Percentiles rank a stretch among this genome's conserved stretches.
Conservation (phyloP, 176 grass and related monocot species). For the Aegilops longissima region DNA sequence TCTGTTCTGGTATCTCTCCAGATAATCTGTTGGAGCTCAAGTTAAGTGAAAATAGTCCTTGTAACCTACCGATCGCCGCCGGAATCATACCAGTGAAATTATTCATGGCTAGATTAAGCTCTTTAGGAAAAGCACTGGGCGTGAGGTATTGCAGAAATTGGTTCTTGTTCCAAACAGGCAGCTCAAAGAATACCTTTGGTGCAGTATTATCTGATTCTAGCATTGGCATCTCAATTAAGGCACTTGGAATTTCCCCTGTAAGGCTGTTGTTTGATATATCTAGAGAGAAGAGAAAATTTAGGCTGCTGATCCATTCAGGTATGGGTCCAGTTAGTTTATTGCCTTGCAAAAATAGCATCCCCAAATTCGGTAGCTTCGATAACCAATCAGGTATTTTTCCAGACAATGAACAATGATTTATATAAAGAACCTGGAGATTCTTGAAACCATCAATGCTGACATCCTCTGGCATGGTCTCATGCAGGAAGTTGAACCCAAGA, state of each 20-base stretch:
- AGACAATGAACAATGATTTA: constrained; percentile 22
- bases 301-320: constrained; percentile 32
- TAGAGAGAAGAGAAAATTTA: constrained; percentile 18
- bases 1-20: constrained; percentile 21
- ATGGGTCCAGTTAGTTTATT: constrained; percentile 38
- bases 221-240: constrained; percentile 31
- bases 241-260: constrained; percentile 20
- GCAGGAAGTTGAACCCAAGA: constrained; percentile 4
- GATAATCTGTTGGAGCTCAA: constrained; percentile 35
- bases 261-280: constrained; percentile 40
- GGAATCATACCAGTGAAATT: constrained; percentile 31
- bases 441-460: constrained; percentile 13
- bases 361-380: constrained; percentile 25
- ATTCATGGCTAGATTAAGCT: background rate
- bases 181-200: background rate
- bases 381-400: constrained; percentile 47
- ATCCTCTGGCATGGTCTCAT: constrained; percentile 36
- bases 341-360: background rate
- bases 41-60: constrained; percentile 15
- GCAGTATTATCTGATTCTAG: constrained; percentile 18
- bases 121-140: background rate
- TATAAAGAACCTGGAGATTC: constrained; percentile 35
- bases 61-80: constrained; percentile 21
- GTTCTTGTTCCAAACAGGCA: background rate
- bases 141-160: background rate